Evolutionary conservation across 345 rosid species (phyloP), one percentile per base, ranked within the genome.

Genomic region (Kandelia obovata): DNA sequence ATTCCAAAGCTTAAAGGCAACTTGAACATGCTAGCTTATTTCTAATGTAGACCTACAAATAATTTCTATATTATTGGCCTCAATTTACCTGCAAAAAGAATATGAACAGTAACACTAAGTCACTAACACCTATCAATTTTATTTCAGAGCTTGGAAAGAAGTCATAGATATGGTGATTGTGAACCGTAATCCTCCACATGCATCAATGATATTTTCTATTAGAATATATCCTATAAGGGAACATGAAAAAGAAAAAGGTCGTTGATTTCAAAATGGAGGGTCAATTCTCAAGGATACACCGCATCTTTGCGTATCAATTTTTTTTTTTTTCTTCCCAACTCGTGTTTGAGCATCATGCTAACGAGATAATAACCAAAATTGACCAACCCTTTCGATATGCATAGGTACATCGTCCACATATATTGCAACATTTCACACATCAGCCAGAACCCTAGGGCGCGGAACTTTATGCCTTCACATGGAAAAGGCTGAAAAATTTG

Each of bases 401-500:
- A 52, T 9, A 5, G 15, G 53, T 1, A 46, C 34, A 19, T 5
- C 46, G 16, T 7, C 66, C n/a, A 17, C 8, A 26, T 26, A 5
- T 1, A 27, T 19, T 28, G 8, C 7, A 4, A 43, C 26, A 34
- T 25, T 27, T 19, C 58, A 46, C 26, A 19, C n/a, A 30, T n/a
- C 8, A 53, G 13, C 60, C 59, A 7, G 39, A 30, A 49, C 21
- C 21, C 11, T 17, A 34, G 9, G 7, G 30, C 2, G 21, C 7
- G 0, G 13, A 21, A 7, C 61, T 31, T 23, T 34, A 21, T 35
- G 30, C 1, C 39, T 65, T 66, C 64, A 53, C 71, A 5, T 75
- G 68, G 21, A 53, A 70, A 43, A 3, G 6, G 64, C 46, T 30
- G 35, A 35, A 66, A 55, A 61, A 32, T 5, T 62, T 53, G 34